Evolutionary conservation across 1,284 basidiomycete genomes (phyloP), one percentile per base, ranked within the genome.

Genomic region (Vanrija sp.): DNA sequence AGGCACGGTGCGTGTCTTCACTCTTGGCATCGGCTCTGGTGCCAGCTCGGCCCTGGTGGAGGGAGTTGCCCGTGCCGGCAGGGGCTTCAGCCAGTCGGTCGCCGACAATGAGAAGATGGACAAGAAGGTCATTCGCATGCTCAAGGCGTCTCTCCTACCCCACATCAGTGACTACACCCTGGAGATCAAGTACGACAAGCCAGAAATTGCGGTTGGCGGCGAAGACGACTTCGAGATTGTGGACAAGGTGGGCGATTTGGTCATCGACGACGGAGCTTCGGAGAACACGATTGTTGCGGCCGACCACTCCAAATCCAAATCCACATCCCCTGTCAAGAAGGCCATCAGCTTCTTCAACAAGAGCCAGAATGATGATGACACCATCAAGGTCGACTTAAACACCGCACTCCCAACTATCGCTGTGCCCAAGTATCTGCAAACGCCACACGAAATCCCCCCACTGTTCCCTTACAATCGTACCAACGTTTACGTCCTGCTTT

Each of bases 401-500:
- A 2, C 34, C 2, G 34, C 14, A 1, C 51, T 58, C 2, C 59
- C 55, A 21, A 45, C 81, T 15, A 80, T 82, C 57, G 81, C 83
- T 59, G 71, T 73, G 0, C 84, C 83, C 0, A 64, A 74, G 12
- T 49, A 55, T 0, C 72, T 85, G 38, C 68, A 68, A 3, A 73
- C 52, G 1, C 59, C 59, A 3, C 12, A n/a, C 23, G 9, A 42
- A 5, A 54, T 57, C n/a, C 59, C 59, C 0, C 12, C 55, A 1
- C 50, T 61, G 9, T 57, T 52, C 44, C 59, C 59, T 1, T 54
- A 54, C 52, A 54, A 40, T 21, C 59, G 59, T 34, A 52, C 55
- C 0, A 78, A 75, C 1, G 75, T 81, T 16, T 83, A 78, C 47
- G 79, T 78, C 0, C 79, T 85, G 28, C 65, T 80, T 6, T n/a